Percentiles rank a stretch among this genome's conserved stretches.
phyloP scores from a whole-genome alignment of 2,329 filamentous ascomycete species.

The Mycosphaerella arachidis region DNA sequence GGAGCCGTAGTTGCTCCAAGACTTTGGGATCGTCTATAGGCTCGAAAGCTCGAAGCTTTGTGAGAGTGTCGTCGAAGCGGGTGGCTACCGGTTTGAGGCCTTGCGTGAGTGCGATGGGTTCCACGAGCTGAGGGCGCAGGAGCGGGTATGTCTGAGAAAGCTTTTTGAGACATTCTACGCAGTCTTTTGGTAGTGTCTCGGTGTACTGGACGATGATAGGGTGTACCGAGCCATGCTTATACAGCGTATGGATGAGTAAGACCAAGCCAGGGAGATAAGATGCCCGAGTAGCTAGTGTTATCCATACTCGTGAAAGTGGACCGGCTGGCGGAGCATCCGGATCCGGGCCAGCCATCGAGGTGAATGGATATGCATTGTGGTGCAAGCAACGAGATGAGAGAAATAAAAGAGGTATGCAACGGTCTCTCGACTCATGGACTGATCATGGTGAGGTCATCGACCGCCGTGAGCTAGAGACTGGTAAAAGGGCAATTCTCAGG shows the following conservation, averaged over 20 bases:
- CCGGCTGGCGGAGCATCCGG: slow-evolving; percentile 8
- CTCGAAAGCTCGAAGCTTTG: slow-evolving; percentile 53
- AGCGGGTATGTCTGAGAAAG: slow-evolving; percentile 38
- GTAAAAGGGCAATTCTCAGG: neutral
- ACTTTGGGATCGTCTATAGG: slow-evolving; percentile 25
- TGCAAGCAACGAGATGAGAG: neutral
- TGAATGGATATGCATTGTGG: neutral
- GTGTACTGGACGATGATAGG: slow-evolving; percentile 51
- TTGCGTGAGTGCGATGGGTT: slow-evolving; percentile 12
- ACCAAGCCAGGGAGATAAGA: slow-evolving; percentile 51
- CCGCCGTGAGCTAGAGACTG: neutral
- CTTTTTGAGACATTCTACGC: slow-evolving; percentile 40
- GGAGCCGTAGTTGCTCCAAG: neutral
- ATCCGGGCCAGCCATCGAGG: slow-evolving; percentile 9
- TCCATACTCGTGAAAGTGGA: slow-evolving; percentile 13
- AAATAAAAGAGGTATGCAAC: neutral
- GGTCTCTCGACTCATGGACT: neutral
- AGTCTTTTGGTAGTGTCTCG: slow-evolving; percentile 37
- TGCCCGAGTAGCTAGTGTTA: slow-evolving; percentile 48
- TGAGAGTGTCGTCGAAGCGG: slow-evolving; percentile 53
- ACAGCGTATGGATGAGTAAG: slow-evolving; percentile 47
- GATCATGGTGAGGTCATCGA: neutral
- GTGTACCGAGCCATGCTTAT: slow-evolving; percentile 42
- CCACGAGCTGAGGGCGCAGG: slow-evolving; percentile 36
- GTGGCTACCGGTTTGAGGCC: slow-evolving; percentile 40